These are phyloP conservation scores for Pichia norvegensis DNA, from an alignment of 1,139 yeast genomes.

Conservation along the genomic window DNA sequence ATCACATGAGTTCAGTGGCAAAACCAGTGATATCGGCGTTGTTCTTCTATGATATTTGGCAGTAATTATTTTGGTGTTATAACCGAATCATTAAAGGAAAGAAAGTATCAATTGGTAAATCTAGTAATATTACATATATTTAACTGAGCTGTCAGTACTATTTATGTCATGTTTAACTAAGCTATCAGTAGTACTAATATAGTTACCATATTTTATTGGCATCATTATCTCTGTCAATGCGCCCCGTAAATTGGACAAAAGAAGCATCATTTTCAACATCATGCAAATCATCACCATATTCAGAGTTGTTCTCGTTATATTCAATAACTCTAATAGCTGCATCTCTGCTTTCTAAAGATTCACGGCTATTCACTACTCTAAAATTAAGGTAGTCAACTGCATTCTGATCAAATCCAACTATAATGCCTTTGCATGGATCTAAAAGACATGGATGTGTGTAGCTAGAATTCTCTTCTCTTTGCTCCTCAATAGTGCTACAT, in stretches of 20 bases:
- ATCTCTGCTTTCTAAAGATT: background rate
- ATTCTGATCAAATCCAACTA: slow-evolving; percentile 52
- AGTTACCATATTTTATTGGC: slow-evolving; percentile 4
- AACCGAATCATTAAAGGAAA: too few species aligned
- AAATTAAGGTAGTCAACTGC: slow-evolving; percentile 32
- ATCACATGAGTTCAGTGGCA: slow-evolving; percentile 42
- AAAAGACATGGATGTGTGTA: slow-evolving; percentile 44
- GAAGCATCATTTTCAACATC: slow-evolving; percentile 1
- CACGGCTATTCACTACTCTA: slow-evolving; percentile 1
- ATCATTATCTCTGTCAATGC: slow-evolving; percentile 2
- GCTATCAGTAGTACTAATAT: too few species aligned
- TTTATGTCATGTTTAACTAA: background rate
- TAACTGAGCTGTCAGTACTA: too few species aligned
- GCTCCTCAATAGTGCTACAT: slow-evolving; percentile 46
- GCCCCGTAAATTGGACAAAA: slow-evolving; percentile 3
- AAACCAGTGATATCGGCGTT: slow-evolving; percentile 80
- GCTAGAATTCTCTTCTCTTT: slow-evolving; percentile 43
- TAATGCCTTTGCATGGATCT: slow-evolving; percentile 47
- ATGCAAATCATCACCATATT: background rate
- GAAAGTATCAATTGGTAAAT: too few species aligned
- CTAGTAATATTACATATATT: too few species aligned
- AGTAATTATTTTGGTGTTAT: too few species aligned
- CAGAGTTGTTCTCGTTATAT: background rate
- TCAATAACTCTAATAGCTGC: slow-evolving; percentile 2
- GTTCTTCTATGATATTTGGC: slow-evolving; percentile 69